Base-by-base conservation (phyloP, 176 grass and related monocot species). In the Rhynchospora tenuis region DNA sequence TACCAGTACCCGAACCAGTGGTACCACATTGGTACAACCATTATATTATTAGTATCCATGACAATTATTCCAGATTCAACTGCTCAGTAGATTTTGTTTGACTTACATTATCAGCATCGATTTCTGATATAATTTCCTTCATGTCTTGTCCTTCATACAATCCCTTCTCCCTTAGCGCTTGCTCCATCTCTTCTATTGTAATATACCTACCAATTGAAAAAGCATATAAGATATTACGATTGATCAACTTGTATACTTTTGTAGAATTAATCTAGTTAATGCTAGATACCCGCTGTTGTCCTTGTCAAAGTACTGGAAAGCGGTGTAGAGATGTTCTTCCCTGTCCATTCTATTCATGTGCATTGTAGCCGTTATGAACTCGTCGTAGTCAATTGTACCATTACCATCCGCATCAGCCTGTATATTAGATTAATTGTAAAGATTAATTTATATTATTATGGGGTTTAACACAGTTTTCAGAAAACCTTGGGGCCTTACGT, bases 291-390 rank as follows among this genome's bases (percentile, higher is more conserved):
- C 93, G 73, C 93, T 96, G 17, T 87, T 86, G 83, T 96, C 93
- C 88, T 93, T 96, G 93, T 93, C 93, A 63, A 96, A 96, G 74
- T 88, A 96, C 83, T 96, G 93, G 83, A 96, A 93, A 12, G 91
- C 93, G 4, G 91, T 89, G 83, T 96, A 96, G 1, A 96, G 86
- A 60, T 96, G 93, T 83, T 93, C 93, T 20, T 96, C 93, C 73
- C 91, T 79, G 85, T 93, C 93, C 93, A 89, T 89, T 70, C 91
- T 86, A 86, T 96, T 96, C 91, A 96, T 93, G 85, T 96, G 91
- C 93, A 96, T 88, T 60, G 93, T 96, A 54, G 93, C 93, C 11
- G 91, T 96, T 83, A 96, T 93, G 89, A 96, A 96, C 83, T 93
- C 93, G 10, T 93, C 91, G 66, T 93, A 96, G 85, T 93, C 93